Conservation (phyloP, 1,139 yeast species). For the Pichia sp. region DNA sequence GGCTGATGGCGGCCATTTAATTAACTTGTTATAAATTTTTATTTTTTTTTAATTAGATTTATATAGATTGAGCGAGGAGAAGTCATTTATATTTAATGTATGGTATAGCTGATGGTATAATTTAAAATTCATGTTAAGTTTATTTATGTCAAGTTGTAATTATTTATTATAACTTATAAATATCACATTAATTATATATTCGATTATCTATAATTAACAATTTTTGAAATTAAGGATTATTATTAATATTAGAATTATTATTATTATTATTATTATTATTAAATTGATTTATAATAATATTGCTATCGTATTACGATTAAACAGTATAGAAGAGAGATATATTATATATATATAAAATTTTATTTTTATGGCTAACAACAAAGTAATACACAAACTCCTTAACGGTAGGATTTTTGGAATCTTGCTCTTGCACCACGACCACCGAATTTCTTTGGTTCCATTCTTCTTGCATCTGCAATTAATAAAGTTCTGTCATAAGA, state of each 20-base stretch:
- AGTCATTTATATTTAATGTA: not conserved
- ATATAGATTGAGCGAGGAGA: not conserved
- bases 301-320: not conserved
- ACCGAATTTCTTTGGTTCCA: conserved; percentile 99
- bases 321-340: conserved; percentile 4
- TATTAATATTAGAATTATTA: not conserved
- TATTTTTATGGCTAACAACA: not conserved
- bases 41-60: too few species aligned
- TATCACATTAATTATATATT: too few species aligned
- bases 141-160: too few species aligned
- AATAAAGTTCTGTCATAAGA: conserved; percentile 99
- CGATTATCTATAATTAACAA: too few species aligned
- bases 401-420: conserved; percentile 99
- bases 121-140: too few species aligned
- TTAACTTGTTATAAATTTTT: too few species aligned
- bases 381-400: conserved; percentile 30
- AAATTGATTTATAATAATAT: not conserved
- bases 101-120: too few species aligned
- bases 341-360: conserved; percentile 5
- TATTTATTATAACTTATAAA: too few species aligned
- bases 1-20: too few species aligned
- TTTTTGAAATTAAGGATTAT: too few species aligned
- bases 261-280: not conserved
- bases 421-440: conserved; percentile 99
- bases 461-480: conserved; percentile 99